phyloP scores from a whole-genome alignment of 495 filamentous ascomycete species.

The Hypoxylon trugodes region DNA sequence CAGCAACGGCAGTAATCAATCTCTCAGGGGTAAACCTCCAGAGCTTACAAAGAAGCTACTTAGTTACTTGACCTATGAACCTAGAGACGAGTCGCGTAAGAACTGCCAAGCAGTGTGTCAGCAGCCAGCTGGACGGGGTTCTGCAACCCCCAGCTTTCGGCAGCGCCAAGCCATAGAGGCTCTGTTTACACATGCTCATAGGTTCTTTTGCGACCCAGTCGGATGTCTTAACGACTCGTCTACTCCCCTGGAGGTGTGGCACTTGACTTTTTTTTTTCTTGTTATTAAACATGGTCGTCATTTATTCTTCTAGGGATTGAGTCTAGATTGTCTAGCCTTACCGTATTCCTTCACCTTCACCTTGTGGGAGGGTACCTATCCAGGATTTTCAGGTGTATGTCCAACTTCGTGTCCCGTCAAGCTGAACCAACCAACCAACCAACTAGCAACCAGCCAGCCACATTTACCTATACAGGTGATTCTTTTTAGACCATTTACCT shows the following conservation, averaged over 20 bases:
- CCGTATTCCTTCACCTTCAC: conserved; percentile 29
- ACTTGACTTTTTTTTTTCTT: conserved; percentile 27
- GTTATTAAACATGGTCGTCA: conserved; percentile 7
- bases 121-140: conserved; percentile 21
- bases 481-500: not conserved
- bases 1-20: conserved; percentile 29
- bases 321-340: conserved; percentile 34
- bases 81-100: conserved; percentile 26
- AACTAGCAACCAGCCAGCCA: conserved; percentile 22
- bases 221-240: conserved; percentile 37
- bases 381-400: conserved; percentile 7
- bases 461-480: not conserved
- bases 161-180: conserved; percentile 37
- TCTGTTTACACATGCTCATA: conserved; percentile 36
- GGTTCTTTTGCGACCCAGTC: conserved; percentile 36
- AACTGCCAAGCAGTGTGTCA: conserved; percentile 34
- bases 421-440: too few species aligned
- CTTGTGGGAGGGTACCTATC: conserved; percentile 14
- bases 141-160: conserved; percentile 18
- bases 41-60: not conserved
- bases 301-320: conserved; percentile 20
- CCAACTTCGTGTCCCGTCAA: conserved; percentile 2
- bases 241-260: conserved; percentile 8
- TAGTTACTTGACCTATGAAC: too few species aligned
- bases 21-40: conserved; percentile 19